These are phyloP conservation scores for Boletus sensibilis DNA, from an alignment of 768 basidiomycete genomes.

Conservation along the genomic window DNA sequence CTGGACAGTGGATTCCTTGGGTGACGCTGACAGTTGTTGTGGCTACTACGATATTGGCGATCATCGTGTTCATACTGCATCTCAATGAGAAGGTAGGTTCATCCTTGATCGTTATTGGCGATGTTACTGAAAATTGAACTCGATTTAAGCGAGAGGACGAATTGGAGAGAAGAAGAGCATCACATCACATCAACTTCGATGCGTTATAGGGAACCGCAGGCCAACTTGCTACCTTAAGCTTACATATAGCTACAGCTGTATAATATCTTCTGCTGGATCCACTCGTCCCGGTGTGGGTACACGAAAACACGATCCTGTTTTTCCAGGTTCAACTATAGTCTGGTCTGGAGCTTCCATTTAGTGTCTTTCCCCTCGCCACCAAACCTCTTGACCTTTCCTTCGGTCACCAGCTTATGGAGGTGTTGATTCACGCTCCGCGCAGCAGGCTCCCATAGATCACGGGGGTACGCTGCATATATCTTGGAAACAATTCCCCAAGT, in stretches of 20 bases:
- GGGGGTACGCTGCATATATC: slow-evolving; percentile 74
- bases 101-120: not conserved
- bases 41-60: slow-evolving; percentile 68
- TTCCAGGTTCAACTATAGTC: not conserved
- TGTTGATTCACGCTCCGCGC: slow-evolving; percentile 68
- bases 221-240: slow-evolving; percentile 2
- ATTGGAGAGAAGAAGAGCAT: slow-evolving; percentile 76
- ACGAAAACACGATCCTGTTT: not conserved
- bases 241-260: slow-evolving; percentile 16
- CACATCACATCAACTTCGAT: slow-evolving; percentile 98
- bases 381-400: slow-evolving; percentile 52
- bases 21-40: slow-evolving; percentile 86
- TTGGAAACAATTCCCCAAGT: slow-evolving; percentile 62
- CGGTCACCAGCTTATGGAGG: slow-evolving; percentile 66
- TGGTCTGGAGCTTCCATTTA: slow-evolving; percentile 42
- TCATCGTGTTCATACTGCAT: slow-evolving; percentile 85
- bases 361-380: slow-evolving; percentile 53
- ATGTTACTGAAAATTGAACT: slow-evolving; percentile 3
- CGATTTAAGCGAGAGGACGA: slow-evolving; percentile 83
- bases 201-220: slow-evolving; percentile 54
- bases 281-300: not conserved
- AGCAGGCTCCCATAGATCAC: slow-evolving; percentile 69
- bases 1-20: slow-evolving; percentile 97
- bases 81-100: slow-evolving; percentile 83
- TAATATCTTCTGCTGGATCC: not conserved